Evolutionary conservation across 2,329 filamentous ascomycete species (phyloP).

Genomic region (Penicillium sp.): DNA sequence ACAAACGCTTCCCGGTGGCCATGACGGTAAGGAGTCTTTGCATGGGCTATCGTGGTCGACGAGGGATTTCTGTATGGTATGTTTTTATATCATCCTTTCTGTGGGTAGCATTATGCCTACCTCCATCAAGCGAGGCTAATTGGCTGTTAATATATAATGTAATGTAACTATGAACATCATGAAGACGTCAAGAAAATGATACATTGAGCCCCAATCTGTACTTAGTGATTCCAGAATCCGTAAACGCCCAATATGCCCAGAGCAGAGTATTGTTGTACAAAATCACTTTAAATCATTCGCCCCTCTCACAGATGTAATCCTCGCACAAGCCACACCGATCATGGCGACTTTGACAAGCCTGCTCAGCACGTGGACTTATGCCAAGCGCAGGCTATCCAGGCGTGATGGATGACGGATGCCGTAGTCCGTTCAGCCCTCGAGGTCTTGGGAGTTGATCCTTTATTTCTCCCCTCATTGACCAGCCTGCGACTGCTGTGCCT

Average conservation of each 20-base stretch:
- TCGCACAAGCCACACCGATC: neutral
- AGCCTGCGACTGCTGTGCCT: conserved; percentile 12
- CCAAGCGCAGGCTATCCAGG: neutral
- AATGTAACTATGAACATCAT: conserved; percentile 10
- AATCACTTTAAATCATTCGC: neutral
- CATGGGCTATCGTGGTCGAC: neutral
- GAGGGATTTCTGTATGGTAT: neutral
- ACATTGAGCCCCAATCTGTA: neutral
- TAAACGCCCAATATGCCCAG: conserved; percentile 34
- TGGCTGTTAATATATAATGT: conserved; percentile 6
- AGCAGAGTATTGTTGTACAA: conserved; percentile 37
- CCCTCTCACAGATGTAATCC: conserved; percentile 18
- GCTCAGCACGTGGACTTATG: neutral
- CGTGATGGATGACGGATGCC: neutral
- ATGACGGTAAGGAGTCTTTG: neutral
- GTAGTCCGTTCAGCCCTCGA: neutral
- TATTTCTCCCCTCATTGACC: conserved; percentile 14
- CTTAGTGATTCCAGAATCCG: conserved; percentile 10
- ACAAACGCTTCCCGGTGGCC: conserved; percentile 8
- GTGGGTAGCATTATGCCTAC: neutral
- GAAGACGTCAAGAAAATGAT: conserved; percentile 4
- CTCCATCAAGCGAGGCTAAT: neutral
- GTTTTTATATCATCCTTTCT: neutral
- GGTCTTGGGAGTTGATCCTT: neutral
- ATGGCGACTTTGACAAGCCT: neutral